phyloP scores from a whole-genome alignment of 2,329 filamentous ascomycete species.

The Cladophialophora chaetospira region DNA sequence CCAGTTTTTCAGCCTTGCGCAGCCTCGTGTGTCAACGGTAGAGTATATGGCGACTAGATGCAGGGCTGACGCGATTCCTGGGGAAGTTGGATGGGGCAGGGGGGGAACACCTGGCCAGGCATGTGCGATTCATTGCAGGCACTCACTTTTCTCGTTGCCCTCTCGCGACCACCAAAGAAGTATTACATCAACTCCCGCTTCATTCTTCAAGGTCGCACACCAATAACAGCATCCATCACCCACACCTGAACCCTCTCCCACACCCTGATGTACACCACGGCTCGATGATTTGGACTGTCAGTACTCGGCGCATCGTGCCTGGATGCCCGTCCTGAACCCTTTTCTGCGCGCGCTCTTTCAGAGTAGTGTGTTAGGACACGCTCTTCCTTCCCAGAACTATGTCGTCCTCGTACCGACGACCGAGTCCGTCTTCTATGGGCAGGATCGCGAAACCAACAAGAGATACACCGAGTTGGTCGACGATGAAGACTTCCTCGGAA shows the following conservation, averaged over 20 bases:
- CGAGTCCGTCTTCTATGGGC: slow-evolving; percentile 83
- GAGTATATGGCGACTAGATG: too few relatives aligned
- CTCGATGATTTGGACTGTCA: slow-evolving; percentile 25
- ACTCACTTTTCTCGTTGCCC: too few relatives aligned
- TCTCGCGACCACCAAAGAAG: too few relatives aligned
- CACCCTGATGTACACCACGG: slow-evolving; percentile 7
- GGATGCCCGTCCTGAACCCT: slow-evolving; percentile 98
- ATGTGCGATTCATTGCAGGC: too few relatives aligned
- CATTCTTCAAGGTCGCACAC: too few relatives aligned
- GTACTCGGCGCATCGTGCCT: slow-evolving; percentile 42
- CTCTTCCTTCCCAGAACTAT: slow-evolving; percentile 86
- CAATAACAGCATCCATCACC: too few relatives aligned
- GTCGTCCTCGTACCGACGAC: slow-evolving; percentile 91
- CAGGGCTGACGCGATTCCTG: too few relatives aligned
- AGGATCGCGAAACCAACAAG: slow-evolving; percentile 81
- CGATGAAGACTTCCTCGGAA: slow-evolving; percentile 92
- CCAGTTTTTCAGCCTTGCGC: not conserved
- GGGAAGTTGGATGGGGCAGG: too few relatives aligned
- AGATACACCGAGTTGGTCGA: slow-evolving; percentile 77
- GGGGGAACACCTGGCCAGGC: too few relatives aligned
- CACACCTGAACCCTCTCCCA: not conserved
- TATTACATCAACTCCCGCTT: too few relatives aligned
- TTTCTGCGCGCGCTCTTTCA: slow-evolving; percentile 98
- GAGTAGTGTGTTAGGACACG: slow-evolving; percentile 89
- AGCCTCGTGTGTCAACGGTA: too few relatives aligned